These are phyloP conservation scores for Ceratobasidium sp. DNA, from an alignment of 1,284 basidiomycete species.

Conservation along the genomic window DNA sequence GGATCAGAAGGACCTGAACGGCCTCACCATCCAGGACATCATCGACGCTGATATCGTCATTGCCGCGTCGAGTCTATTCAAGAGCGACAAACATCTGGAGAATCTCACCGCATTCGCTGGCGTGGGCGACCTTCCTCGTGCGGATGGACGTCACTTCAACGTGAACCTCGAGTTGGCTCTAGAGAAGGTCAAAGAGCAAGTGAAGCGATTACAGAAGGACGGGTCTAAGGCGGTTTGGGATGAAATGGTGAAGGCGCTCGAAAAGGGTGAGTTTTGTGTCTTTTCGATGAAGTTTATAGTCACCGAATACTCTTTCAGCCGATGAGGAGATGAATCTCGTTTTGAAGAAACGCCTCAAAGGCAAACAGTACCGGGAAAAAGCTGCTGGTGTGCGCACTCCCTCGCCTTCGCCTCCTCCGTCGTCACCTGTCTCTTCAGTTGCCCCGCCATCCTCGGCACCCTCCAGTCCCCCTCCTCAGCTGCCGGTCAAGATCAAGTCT, in stretches of 20 bases:
- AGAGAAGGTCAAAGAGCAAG: slow-evolving; percentile 71
- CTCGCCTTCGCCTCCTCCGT: slow-evolving; percentile 25
- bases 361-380: slow-evolving; percentile 71
- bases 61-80: slow-evolving; percentile 88
- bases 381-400: slow-evolving; percentile 51
- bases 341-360: slow-evolving; percentile 77
- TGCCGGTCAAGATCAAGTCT: not conserved
- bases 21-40: slow-evolving; percentile 79
- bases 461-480: slow-evolving; percentile 11
- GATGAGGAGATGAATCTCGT: slow-evolving; percentile 56
- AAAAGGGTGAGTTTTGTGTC: slow-evolving; percentile 64
- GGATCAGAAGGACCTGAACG: slow-evolving; percentile 80
- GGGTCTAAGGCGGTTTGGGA: slow-evolving; percentile 72
- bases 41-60: slow-evolving; percentile 89
- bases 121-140: slow-evolving; percentile 71
- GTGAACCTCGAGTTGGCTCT: slow-evolving; percentile 77
- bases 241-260: slow-evolving; percentile 71
- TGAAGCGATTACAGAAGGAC: slow-evolving; percentile 72
- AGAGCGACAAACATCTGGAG: slow-evolving; percentile 79
- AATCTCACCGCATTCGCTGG: slow-evolving; percentile 80
- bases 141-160: slow-evolving; percentile 90
- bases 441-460: slow-evolving; percentile 43
- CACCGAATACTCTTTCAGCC: slow-evolving; percentile 40
- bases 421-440: slow-evolving; percentile 34
- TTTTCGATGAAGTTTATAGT: slow-evolving; percentile 14